These are phyloP conservation scores for Amaranthus tricolor DNA, from an alignment of 179 eudicot species.

Conservation along the genomic window DNA sequence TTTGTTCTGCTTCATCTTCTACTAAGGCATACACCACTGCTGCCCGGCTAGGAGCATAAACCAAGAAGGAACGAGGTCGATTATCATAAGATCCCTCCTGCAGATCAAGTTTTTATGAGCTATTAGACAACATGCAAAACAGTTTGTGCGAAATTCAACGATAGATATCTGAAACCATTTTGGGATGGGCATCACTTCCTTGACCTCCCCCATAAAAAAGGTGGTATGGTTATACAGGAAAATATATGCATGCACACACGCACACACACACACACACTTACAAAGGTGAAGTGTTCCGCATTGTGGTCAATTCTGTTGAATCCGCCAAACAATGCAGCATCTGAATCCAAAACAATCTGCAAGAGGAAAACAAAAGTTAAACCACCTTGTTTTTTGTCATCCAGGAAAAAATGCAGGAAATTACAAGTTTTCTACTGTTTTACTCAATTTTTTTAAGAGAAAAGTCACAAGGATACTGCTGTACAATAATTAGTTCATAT, in stretches of 20 bases:
- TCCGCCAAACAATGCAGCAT: constrained; percentile 74
- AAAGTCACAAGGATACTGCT: not conserved
- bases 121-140: not conserved
- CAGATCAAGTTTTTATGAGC: constrained; percentile 12
- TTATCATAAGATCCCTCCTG: constrained; percentile 79
- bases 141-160: not conserved
- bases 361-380: constrained; percentile 19
- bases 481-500: not conserved
- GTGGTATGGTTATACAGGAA: not conserved
- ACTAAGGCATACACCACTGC: constrained; percentile 75
- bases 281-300: constrained; percentile 73
- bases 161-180: not conserved
- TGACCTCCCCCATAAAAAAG: not conserved
- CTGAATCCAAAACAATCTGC: constrained; percentile 87
- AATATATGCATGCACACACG: not conserved
- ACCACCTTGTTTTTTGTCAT: not conserved
- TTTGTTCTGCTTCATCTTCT: constrained; percentile 37
- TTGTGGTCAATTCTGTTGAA: constrained; percentile 62
- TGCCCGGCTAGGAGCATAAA: constrained; percentile 81
- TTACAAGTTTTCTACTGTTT: not conserved
- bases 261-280: constrained; percentile 34
- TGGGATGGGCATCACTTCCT: not conserved
- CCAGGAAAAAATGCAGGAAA: no score
- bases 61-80: constrained; percentile 73
- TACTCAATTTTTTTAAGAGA: not conserved